These are phyloP conservation scores for Stagonosporopsis chrysanthemi DNA, from an alignment of 2,329 filamentous ascomycete species.

Conservation along the genomic window DNA sequence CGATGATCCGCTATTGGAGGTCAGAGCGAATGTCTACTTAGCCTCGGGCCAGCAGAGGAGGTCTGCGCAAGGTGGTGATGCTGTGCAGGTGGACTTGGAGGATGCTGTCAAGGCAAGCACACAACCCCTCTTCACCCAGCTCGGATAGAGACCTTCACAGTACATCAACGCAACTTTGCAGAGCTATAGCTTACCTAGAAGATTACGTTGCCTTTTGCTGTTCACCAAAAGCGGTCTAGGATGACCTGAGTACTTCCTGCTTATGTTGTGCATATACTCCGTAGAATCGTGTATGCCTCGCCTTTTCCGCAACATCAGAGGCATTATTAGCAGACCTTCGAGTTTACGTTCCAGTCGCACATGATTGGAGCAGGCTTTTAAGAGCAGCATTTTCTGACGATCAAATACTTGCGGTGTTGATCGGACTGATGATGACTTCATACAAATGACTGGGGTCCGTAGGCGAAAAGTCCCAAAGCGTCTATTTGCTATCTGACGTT, in stretches of 20 bases:
- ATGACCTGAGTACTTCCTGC: too few relatives aligned
- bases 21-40: conserved; percentile 64
- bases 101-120: conserved; percentile 2
- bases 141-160: too few relatives aligned
- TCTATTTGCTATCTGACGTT: conserved; percentile 31
- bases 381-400: neutral
- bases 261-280: too few relatives aligned
- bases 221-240: too few relatives aligned
- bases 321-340: neutral
- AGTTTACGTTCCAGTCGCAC: neutral
- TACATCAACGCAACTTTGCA: too few relatives aligned
- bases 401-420: neutral
- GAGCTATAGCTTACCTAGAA: too few relatives aligned
- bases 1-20: conserved; percentile 64
- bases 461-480: conserved; percentile 17
- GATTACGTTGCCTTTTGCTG: too few relatives aligned
- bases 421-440: conserved; percentile 8
- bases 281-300: too few relatives aligned
- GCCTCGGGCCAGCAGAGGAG: conserved; percentile 63
- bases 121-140: neutral
- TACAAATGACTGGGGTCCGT: conserved; percentile 11
- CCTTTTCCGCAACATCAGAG: neutral
- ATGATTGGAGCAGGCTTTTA: neutral
- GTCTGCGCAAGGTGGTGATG: conserved; percentile 42
- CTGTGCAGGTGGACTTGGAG: conserved; percentile 8